Evolutionary conservation across 805 yeast species (phyloP).

Genomic region (Kodamaea neixiangensis): DNA sequence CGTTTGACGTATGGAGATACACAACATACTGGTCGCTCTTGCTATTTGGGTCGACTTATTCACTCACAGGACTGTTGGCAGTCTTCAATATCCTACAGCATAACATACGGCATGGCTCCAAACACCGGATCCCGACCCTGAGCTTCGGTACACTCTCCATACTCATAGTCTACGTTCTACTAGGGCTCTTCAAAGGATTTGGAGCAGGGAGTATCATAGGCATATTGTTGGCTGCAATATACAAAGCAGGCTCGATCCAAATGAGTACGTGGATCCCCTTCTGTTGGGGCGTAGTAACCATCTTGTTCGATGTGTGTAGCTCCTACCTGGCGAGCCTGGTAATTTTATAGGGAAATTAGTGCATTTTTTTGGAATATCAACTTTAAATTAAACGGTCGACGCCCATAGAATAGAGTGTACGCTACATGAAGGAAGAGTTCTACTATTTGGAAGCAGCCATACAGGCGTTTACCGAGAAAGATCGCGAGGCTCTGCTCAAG

Average conservation of each 20-base stretch:
- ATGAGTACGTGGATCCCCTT: constrained; percentile 97
- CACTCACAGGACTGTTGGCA: constrained; percentile 65
- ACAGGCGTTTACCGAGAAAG: not conserved
- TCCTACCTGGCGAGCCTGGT: constrained; percentile 60
- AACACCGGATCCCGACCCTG: constrained; percentile 11
- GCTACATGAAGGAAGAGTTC: not conserved
- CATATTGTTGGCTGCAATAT: constrained; percentile 69
- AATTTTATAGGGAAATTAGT: constrained; percentile 3
- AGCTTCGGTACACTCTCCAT: constrained; percentile 39
- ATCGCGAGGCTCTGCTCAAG: not conserved
- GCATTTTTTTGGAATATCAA: not conserved
- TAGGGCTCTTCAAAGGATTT: constrained; percentile 67
- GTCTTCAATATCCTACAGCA: constrained; percentile 26
- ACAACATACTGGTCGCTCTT: constrained; percentile 82
- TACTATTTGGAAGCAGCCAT: not conserved
- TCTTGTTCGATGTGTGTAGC: constrained; percentile 65
- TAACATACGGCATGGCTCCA: constrained; percentile 17
- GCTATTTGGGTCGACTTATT: constrained; percentile 61
- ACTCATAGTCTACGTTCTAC: constrained; percentile 45
- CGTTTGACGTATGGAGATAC: constrained; percentile 77
- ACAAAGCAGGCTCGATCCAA: constrained; percentile 74
- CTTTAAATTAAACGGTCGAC: no score
- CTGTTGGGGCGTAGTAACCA: constrained; percentile 70
- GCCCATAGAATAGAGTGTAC: no score
- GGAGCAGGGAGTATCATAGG: constrained; percentile 78